A percentile compares a stretch with the other conserved stretches of the same genome.
Conservation (phyloP, 345 rosid species). For the Citrus inodora region DNA sequence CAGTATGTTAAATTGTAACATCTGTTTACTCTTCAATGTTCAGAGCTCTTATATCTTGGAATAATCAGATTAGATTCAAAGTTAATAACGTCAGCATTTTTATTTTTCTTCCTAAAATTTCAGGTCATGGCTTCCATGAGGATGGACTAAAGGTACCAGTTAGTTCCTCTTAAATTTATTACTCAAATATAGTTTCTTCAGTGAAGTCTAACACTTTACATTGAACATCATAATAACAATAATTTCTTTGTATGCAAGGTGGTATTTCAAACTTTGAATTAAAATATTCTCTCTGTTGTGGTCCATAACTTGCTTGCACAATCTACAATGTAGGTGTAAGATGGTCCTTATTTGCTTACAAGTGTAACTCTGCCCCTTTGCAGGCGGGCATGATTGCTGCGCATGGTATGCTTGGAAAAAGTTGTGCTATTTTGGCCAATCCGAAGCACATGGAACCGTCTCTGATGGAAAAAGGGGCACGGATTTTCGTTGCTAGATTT, state of each 20-base stretch:
- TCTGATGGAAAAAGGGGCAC: slow-evolving; percentile 64
- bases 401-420: slow-evolving; percentile 55
- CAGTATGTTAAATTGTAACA: background rate
- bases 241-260: too few relatives aligned
- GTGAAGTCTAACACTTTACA: background rate
- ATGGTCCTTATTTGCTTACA: background rate
- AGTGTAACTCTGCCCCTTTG: slow-evolving; percentile 2
- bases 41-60: too few relatives aligned
- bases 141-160: slow-evolving; percentile 77
- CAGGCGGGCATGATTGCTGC: slow-evolving; percentile 86
- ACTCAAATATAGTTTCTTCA: background rate
- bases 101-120: slow-evolving; percentile 9
- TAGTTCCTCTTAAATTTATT: background rate
- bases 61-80: background rate
- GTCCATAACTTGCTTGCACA: too few relatives aligned
- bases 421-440: slow-evolving; percentile 40
- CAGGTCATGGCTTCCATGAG: slow-evolving; percentile 98
- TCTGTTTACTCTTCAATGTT: background rate
- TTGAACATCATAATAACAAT: too few relatives aligned
- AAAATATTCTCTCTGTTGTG: too few relatives aligned
- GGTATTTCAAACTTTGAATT: too few relatives aligned
- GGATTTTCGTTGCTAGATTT: slow-evolving; percentile 71
- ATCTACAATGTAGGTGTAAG: background rate
- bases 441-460: slow-evolving; percentile 85
- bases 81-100: background rate